Conservation (phyloP, 306 rosid genomes). For the Hippophae gyantsensis region DNA sequence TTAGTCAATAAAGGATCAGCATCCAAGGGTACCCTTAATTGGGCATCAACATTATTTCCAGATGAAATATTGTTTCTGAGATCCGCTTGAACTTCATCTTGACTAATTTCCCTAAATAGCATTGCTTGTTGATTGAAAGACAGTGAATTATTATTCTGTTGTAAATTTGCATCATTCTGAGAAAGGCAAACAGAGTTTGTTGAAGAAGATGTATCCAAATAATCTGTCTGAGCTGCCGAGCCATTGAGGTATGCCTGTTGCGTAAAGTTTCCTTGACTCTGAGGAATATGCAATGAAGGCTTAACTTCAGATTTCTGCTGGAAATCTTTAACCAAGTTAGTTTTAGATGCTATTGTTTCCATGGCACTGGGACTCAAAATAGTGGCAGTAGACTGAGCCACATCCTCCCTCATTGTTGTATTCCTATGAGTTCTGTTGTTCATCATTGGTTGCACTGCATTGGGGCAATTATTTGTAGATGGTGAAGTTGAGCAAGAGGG, state of each 20-base stretch:
- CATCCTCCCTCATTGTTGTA: conserved; percentile 45
- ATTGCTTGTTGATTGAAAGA: conserved; percentile 61
- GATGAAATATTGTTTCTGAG: conserved; percentile 47
- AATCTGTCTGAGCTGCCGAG: conserved; percentile 53
- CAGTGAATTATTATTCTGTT: conserved; percentile 49
- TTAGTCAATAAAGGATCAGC: conserved; percentile 60
- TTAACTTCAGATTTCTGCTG: conserved; percentile 60
- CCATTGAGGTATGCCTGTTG: conserved; percentile 46
- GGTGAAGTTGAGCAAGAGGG: conserved; percentile 96
- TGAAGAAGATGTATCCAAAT: conserved; percentile 93
- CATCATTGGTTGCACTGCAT: conserved; percentile 40
- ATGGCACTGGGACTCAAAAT: conserved; percentile 42
- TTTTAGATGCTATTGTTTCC: conserved; percentile 52
- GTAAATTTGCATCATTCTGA: conserved; percentile 57
- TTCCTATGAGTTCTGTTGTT: conserved; percentile 40
- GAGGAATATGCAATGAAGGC: conserved; percentile 63
- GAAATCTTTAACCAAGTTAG: conserved; percentile 46
- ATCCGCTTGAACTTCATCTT: conserved; percentile 61
- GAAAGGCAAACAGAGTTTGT: conserved; percentile 69
- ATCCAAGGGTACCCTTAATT: conserved; percentile 42
- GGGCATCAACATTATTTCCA: conserved; percentile 48
- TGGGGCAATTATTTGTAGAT: conserved; percentile 67
- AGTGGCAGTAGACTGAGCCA: conserved; percentile 69
- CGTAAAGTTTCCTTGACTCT: conserved; percentile 48
- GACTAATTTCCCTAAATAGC: conserved; percentile 61